Evolutionary conservation across 805 yeast genomes (phyloP).

Genomic region (Scheffersomyces amazonensis): DNA sequence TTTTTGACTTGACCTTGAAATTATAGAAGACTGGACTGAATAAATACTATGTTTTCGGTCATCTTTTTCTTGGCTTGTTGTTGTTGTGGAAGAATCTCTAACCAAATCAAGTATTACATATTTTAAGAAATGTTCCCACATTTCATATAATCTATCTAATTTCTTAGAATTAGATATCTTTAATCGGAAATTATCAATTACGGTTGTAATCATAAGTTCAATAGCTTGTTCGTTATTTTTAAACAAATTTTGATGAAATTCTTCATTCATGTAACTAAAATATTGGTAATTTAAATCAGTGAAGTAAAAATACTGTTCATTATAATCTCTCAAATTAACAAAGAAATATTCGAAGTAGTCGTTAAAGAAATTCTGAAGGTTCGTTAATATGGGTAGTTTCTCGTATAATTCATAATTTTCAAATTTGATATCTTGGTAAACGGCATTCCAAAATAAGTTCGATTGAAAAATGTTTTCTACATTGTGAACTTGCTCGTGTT

Average conservation of each 20-base stretch:
- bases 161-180: conserved; percentile 4
- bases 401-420: conserved; percentile 16
- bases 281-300: conserved; percentile 19
- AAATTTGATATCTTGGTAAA: conserved; percentile 27
- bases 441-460: conserved; percentile 24
- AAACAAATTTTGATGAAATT: conserved; percentile 1
- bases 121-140: conserved; percentile 20
- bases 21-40: background rate
- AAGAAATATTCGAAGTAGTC: conserved; percentile 23
- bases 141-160: conserved; percentile 8
- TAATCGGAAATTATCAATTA: conserved; percentile 14
- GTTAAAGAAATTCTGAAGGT: conserved; percentile 15
- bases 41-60: background rate
- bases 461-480: conserved; percentile 12
- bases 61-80: background rate
- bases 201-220: conserved; percentile 10
- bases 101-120: conserved; percentile 14
- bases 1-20: background rate
- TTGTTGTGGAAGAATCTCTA: background rate
- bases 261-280: conserved; percentile 15
- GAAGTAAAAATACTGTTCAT: conserved; percentile 16
- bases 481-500: background rate
- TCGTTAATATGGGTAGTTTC: conserved; percentile 15
- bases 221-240: conserved; percentile 10
- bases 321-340: conserved; percentile 10